phyloP scores from a whole-genome alignment of 345 rosid species.

The Heritiera fomes region DNA sequence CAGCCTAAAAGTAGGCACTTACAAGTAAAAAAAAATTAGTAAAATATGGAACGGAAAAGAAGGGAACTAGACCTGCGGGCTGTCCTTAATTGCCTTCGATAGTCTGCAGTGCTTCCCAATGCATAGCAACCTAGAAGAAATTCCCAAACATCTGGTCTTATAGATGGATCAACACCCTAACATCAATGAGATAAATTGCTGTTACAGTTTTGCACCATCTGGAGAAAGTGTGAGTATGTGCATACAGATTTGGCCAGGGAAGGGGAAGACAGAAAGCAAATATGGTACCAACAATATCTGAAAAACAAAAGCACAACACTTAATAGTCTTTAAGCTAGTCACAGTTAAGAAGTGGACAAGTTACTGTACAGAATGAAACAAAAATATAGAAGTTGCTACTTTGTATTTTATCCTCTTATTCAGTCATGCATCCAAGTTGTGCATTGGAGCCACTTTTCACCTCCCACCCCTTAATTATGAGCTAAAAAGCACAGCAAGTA shows the following conservation, averaged over 20 bases:
- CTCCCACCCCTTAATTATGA: neutral
- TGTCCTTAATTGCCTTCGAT: conserved; percentile 65
- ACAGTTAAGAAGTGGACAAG: neutral
- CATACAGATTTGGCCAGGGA: neutral
- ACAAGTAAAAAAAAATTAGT: conserved; percentile 1
- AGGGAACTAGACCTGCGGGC: conserved; percentile 62
- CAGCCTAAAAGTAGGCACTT: conserved; percentile 13
- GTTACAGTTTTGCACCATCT: conserved; percentile 9
- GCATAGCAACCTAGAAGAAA: conserved; percentile 90
- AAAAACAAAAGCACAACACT: conserved; percentile 10
- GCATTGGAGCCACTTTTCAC: neutral
- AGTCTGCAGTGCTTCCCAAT: conserved; percentile 73
- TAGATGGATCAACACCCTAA: conserved; percentile 89
- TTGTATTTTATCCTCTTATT: conserved; percentile 3
- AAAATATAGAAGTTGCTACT: neutral
- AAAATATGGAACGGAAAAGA: conserved; percentile 15
- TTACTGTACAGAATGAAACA: neutral
- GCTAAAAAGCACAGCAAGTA: neutral
- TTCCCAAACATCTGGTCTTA: conserved; percentile 94
- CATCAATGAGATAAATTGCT: conserved; percentile 14
- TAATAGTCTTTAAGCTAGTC: conserved; percentile 3
- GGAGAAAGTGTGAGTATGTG: neutral
- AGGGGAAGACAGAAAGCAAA: conserved; percentile 13
- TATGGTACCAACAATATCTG: neutral
- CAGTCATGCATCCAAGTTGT: neutral